These are phyloP conservation scores for Plasmodium fragile DNA, from an alignment of 169 alveolate species.

Conservation along the genomic window DNA sequence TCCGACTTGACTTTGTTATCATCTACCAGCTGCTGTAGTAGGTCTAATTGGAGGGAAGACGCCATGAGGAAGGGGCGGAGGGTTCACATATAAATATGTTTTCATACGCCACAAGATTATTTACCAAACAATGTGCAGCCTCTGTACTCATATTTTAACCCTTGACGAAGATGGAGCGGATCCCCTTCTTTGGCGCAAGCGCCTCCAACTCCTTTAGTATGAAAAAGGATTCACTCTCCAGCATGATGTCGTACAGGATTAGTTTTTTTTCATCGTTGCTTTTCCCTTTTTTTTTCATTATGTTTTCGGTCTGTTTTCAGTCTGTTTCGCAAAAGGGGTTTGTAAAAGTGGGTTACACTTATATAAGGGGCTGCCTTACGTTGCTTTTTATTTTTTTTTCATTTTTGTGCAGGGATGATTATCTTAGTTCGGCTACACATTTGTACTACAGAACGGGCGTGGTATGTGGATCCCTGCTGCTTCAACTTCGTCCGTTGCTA, in stretches of 20 bases:
- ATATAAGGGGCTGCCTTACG: not conserved
- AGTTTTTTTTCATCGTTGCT: conserved; percentile 76
- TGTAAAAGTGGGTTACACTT: not conserved
- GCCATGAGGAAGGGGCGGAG: not conserved
- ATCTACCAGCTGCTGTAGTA: conserved; percentile 75
- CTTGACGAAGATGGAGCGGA: conserved; percentile 75
- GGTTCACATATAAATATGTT: not conserved
- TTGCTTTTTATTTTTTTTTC: not conserved
- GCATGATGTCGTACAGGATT: conserved; percentile 77
- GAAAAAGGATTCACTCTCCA: conserved; percentile 76
- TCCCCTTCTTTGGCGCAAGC: conserved; percentile 67
- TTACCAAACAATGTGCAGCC: not conserved
- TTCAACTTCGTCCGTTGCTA: not conserved
- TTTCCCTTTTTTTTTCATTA: conserved; percentile 70
- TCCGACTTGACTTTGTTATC: conserved; percentile 76
- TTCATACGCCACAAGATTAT: not conserved
- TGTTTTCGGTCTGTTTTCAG: not conserved
- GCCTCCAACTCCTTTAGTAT: conserved; percentile 74
- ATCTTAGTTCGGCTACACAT: not conserved
- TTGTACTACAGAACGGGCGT: not conserved
- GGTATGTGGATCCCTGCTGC: not conserved
- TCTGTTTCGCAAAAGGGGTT: not conserved
- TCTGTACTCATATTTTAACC: conserved; percentile 20
- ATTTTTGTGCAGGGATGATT: not conserved
- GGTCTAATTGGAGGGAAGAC: conserved; percentile 31